Evolutionary conservation across 2,329 filamentous ascomycete genomes (phyloP), one percentile per base, ranked within the genome.

Genomic region (Ophioceras dolichostomum): DNA sequence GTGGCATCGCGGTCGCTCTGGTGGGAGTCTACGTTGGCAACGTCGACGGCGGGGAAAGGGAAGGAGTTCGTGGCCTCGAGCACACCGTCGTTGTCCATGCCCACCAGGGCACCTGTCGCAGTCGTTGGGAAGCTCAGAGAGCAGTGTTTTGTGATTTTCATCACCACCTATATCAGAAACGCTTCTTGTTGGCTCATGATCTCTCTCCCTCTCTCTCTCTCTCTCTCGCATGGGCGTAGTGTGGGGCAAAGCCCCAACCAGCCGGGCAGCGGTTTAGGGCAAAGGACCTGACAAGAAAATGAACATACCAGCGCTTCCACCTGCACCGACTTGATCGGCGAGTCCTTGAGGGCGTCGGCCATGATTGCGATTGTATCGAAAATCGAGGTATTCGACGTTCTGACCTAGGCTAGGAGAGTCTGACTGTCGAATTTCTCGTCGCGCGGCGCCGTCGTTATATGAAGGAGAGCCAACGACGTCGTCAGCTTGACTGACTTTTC

Each of bases 141-240:
- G 67, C 84, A 86, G 69, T 95, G 88, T 67, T 93, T 95, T 63
- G 93, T 88, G 59, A 96, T 88, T 71, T 95, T 94, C 83, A 95
- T 89, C 50, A 94, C 84, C 54, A 93, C 84, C 84, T 91, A 49
- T 35, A 37, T 35, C 37, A 41, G 56, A 35, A 58, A n/a, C n/a
- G 22, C 12, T 7, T 12, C 22, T 8, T 7, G 22, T 26, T 27
- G 18, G 44, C 47, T 38, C 45, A 41, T 39, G 36, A 34, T 34
- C 29, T 17, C 31, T 49, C 53, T 57, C 52, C 56, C 51, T 44
- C 22, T 7, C 12, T 12, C 12, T 26, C 50, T 48, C 48, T 47
- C 42, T 50, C 46, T 43, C 48, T 48, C 42, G 47, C 47, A 46
- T 26, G 12, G 22, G 22, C 8, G 8, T 8, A 41, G 49, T 43